Base-by-base conservation (phyloP, 768 basidiomycete genomes). In the Scleroderma citrinum region DNA sequence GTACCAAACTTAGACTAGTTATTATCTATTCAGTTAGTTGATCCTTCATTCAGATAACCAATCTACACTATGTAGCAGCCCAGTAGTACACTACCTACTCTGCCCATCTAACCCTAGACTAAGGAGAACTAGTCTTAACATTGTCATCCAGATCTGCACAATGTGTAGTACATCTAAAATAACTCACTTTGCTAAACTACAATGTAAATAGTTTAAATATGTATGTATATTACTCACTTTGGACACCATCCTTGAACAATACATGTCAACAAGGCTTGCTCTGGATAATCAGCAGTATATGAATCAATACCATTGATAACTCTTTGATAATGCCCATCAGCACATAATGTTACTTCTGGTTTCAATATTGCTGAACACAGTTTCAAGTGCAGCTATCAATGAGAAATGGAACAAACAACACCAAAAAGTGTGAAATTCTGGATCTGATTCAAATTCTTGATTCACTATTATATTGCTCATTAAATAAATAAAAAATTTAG, bases 231-330 rank as follows among this genome's bases (percentile, higher is more conserved):
- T 20, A 57, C 45, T 36, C 53, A 71, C 70, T 53, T 55, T 16
- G 65, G 40, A 49, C 71, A 73, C 71, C 71, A 72, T 0, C 57
- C 57, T 34, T 66, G 61, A 2, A 72, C 60, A 29, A 69, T 55
- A 31, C 68, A n/a, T n/a, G n/a, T n/a, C n/a, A n/a, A n/a, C n/a
- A n/a, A n/a, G n/a, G n/a, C n/a, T n/a, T n/a, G n/a, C 44, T 74
- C 69, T 0, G 67, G 70, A 48, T 74, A 73, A 44, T 74, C 69
- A 0, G 69, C 69, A 52, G 73, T 72, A 30, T 70, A 69, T 0
- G 69, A 62, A 0, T 69, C 69, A 7, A 74, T 45, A 1, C 62
- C 60, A 55, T 64, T 71, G 12, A 72, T 58, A 1, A 49, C 59
- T 5, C 55, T 46, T 1, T 56, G 56, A 45, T 51, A 68, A 48